phyloP scores from a whole-genome alignment of 2,329 filamentous ascomycete species.

The Paraconiothyrium brasiliense region DNA sequence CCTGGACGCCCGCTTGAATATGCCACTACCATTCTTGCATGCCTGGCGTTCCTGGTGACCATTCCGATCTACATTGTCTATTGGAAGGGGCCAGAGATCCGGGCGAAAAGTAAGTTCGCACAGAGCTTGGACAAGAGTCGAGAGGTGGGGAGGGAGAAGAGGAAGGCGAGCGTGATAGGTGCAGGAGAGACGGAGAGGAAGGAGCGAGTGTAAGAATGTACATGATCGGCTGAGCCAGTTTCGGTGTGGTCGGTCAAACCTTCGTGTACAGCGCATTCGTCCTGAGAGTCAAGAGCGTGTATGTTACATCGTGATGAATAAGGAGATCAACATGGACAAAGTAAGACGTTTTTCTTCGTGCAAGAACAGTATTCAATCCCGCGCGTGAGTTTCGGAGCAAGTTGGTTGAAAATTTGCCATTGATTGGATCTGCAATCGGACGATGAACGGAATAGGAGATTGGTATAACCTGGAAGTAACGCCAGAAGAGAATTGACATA shows the following conservation, averaged over 20 bases:
- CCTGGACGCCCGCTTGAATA: conserved; percentile 58
- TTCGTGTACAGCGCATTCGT: neutral
- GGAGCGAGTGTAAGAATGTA: conserved; percentile 14
- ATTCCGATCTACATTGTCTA: conserved; percentile 66
- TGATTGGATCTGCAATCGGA: neutral
- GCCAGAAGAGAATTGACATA: conserved; percentile 2
- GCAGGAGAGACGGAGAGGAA: conserved; percentile 18
- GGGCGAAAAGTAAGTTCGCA: conserved; percentile 63
- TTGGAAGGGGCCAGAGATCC: conserved; percentile 63
- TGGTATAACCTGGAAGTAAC: neutral
- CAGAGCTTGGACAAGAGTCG: conserved; percentile 51
- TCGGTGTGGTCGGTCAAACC: neutral
- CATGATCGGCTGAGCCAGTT: neutral
- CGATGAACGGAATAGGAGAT: conserved; percentile 3
- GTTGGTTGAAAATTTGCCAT: neutral
- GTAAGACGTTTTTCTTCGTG: neutral
- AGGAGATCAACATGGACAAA: neutral
- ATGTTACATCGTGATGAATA: conserved; percentile 3
- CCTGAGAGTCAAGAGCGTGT: neutral
- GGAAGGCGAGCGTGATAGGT: conserved; percentile 36
- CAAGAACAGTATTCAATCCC: neutral
- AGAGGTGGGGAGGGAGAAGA: conserved; percentile 38
- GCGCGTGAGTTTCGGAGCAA: neutral
- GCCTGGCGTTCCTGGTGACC: conserved; percentile 59
- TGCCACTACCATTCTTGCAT: conserved; percentile 64